Evolutionary conservation across 306 rosid genomes (phyloP).

Genomic region (Luffa aegyptiaca): DNA sequence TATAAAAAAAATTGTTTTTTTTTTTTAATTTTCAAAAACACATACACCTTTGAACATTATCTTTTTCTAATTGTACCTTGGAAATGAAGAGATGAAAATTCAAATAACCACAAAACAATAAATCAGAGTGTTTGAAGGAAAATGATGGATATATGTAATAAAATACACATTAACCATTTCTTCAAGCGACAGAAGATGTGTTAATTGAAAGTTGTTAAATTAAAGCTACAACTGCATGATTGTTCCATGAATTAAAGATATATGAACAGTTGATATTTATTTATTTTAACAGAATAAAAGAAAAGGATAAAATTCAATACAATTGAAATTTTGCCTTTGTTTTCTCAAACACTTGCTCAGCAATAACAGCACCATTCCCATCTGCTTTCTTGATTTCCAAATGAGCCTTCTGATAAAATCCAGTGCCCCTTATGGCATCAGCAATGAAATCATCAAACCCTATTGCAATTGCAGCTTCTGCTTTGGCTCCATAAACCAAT

Average conservation of each 20-base stretch:
- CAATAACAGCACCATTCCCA: conserved; percentile 61
- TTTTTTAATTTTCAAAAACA: too few species aligned
- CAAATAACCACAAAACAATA: too few species aligned
- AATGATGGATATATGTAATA: neutral
- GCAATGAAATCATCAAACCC: conserved; percentile 79
- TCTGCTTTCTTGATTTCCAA: conserved; percentile 87
- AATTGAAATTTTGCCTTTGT: conserved; percentile 53
- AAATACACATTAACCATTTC: neutral
- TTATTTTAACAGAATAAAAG: neutral
- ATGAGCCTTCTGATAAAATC: conserved; percentile 52
- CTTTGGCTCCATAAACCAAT: conserved; percentile 82
- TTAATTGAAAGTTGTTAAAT: neutral
- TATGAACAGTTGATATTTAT: conserved; percentile 2
- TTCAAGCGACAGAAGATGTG: neutral
- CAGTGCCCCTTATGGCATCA: conserved; percentile 76
- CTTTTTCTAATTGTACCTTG: too few species aligned
- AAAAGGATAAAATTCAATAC: conserved; percentile 18
- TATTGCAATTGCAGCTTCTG: conserved; percentile 75
- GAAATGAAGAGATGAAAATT: too few species aligned
- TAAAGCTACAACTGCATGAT: conserved; percentile 1
- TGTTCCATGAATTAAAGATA: neutral
- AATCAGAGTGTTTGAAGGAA: too few species aligned
- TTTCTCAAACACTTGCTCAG: conserved; percentile 85
- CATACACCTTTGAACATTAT: too few species aligned
- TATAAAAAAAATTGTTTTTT: too few species aligned